Evolutionary conservation across 140 eudicot genomes (phyloP).

Genomic region (Senecio squalidus): DNA sequence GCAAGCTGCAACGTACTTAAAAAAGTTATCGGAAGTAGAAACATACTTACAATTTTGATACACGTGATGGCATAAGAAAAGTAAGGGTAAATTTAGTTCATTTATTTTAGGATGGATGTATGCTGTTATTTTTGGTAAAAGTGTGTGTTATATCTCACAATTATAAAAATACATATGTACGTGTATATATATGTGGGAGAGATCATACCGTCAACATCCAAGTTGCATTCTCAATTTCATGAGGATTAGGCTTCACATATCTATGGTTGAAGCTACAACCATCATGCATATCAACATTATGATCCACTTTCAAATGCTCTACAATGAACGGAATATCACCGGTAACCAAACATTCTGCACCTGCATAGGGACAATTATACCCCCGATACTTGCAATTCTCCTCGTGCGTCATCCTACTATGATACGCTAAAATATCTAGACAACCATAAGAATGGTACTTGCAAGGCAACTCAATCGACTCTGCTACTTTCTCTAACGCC

Average conservation of each 20-base stretch:
- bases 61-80: too few relatives aligned
- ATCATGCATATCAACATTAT: conserved; percentile 41
- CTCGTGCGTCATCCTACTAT: conserved; percentile 35
- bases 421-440: conserved; percentile 31
- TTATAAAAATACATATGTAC: too few relatives aligned
- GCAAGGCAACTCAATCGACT: conserved; percentile 45
- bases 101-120: too few relatives aligned
- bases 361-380: conserved; percentile 48
- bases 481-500: conserved; percentile 46
- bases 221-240: conserved; percentile 43
- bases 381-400: conserved; percentile 36
- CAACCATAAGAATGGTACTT: conserved; percentile 33
- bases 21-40: too few relatives aligned
- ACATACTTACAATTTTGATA: too few relatives aligned
- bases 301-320: conserved; percentile 33
- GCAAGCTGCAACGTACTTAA: too few relatives aligned
- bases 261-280: conserved; percentile 41
- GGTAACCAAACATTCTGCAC: conserved; percentile 32
- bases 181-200: background rate
- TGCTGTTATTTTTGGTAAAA: too few relatives aligned
- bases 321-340: conserved; percentile 39
- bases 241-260: conserved; percentile 45
- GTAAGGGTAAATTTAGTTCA: too few relatives aligned
- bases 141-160: too few relatives aligned
- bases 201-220: conserved; percentile 44